Conservation (phyloP, 2,329 filamentous ascomycete genomes). For the Gnomoniopsis sp. region DNA sequence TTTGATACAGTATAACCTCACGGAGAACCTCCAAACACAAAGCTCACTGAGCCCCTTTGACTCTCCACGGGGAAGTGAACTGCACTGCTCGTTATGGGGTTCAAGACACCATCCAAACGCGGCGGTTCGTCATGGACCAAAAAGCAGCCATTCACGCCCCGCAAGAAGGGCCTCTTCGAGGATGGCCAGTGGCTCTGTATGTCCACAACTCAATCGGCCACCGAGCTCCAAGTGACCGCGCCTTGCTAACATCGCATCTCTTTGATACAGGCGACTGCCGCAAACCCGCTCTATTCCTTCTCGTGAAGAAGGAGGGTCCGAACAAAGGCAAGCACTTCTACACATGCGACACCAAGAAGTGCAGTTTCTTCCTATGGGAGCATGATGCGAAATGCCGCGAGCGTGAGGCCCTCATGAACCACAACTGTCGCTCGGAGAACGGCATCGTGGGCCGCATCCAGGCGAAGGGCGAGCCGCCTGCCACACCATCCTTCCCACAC, state of each 20-base stretch:
- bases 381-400: constrained; percentile 34
- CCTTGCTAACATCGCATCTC: neutral
- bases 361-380: constrained; percentile 43
- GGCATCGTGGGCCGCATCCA: constrained; percentile 11
- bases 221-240: neutral
- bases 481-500: neutral
- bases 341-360: constrained; percentile 34
- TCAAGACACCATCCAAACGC: constrained; percentile 15
- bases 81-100: neutral
- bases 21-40: too few relatives aligned
- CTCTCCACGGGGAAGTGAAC: neutral
- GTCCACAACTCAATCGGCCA: neutral
- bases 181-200: constrained; percentile 28
- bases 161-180: constrained; percentile 21
- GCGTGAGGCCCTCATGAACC: constrained; percentile 18
- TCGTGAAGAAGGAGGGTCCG: constrained; percentile 33
- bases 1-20: too few relatives aligned
- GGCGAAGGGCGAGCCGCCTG: constrained; percentile 9
- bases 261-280: constrained; percentile 38
- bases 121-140: neutral
- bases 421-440: constrained; percentile 18
- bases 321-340: constrained; percentile 43
- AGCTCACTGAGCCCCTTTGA: neutral
- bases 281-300: constrained; percentile 30
- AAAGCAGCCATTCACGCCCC: constrained; percentile 1